Evolutionary conservation across 768 basidiomycete genomes (phyloP), one percentile per base, ranked within the genome.

Genomic region (Lactifluus rugatus): DNA sequence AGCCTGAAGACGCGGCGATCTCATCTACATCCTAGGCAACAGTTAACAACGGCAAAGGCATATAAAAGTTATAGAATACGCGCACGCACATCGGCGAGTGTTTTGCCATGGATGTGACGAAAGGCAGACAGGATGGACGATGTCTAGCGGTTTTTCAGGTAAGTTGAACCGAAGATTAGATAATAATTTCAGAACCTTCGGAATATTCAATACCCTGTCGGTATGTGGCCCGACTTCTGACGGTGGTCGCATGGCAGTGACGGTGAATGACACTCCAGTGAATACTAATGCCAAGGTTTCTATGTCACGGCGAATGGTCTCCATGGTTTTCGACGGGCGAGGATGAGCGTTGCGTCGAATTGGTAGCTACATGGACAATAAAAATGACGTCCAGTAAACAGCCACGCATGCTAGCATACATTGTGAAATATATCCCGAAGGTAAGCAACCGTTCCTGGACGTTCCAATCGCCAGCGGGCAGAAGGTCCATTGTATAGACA

Each of bases 371-470:
- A 49, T 28, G 41, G 42, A 39, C 39, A 8, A 31, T 52, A 45
- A 41, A 47, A 45, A 39, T 7, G 36, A 31, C 50, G 34, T 54
- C 17, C 31, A 46, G 47, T 48, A 17, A 44, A 39, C n/a, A 57
- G 52, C 23, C 31, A 47, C 19, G 55, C 19, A 21, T 41, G 54
- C 41, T 31, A 17, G 74, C 81, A 45, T 60, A 92, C 92, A 66
- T 89, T 93, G 67, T 87, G 89, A 68, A 96, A 99, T 2, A 89
- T 84, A 69, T 97, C 95, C 21, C 89, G 83, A 45, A 96, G 75
- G 64, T 81, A 84, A 42, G 95, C 85, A 11, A 80, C 83, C 6
- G 94, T 96, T 3, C 95, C 95, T 2, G 80, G 71, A 1, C 74
- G 74, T 67, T 89, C 82, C 61, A 85, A 76, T 57, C 82, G 78